A percentile compares a stretch with the other conserved stretches of the same genome.
These are phyloP conservation scores for Serendipita sp. DNA, from an alignment of 768 basidiomycete species.

Conservation along the genomic window DNA sequence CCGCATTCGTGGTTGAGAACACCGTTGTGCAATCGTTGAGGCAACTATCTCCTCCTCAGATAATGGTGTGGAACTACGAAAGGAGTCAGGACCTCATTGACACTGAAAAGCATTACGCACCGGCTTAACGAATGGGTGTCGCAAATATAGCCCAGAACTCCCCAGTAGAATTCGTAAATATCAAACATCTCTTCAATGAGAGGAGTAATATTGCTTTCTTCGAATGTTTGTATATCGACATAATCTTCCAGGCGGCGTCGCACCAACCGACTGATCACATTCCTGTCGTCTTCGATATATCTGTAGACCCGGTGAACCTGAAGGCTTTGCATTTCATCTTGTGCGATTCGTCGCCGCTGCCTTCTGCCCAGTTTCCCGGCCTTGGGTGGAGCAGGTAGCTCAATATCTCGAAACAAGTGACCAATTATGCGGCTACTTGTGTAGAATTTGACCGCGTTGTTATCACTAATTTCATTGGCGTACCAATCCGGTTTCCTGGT, in stretches of 20 bases:
- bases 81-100: too few species aligned
- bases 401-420: conserved; percentile 42
- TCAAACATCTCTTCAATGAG: not conserved
- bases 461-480: conserved; percentile 33
- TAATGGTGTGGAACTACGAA: conserved; percentile 27
- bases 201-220: not conserved
- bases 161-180: conserved; percentile 26
- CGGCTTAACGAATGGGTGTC: conserved; percentile 23
- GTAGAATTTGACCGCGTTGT: conserved; percentile 30
- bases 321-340: not conserved
- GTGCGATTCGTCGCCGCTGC: conserved; percentile 15
- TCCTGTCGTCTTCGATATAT: not conserved
- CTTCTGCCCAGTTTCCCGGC: conserved; percentile 13
- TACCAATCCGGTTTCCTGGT: conserved; percentile 42
- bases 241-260: conserved; percentile 5
- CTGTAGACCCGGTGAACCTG: too few species aligned
- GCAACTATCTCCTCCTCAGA: conserved; percentile 50
- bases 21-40: conserved; percentile 54
- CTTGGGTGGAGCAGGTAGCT: conserved; percentile 29
- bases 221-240: not conserved
- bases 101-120: too few species aligned
- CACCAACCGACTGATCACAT: not conserved
- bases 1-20: conserved; percentile 29
- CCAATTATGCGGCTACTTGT: conserved; percentile 42
- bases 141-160: conserved; percentile 35